Base-by-base conservation (phyloP, 2,329 filamentous ascomycete species). In the Stylonectria norvegica region DNA sequence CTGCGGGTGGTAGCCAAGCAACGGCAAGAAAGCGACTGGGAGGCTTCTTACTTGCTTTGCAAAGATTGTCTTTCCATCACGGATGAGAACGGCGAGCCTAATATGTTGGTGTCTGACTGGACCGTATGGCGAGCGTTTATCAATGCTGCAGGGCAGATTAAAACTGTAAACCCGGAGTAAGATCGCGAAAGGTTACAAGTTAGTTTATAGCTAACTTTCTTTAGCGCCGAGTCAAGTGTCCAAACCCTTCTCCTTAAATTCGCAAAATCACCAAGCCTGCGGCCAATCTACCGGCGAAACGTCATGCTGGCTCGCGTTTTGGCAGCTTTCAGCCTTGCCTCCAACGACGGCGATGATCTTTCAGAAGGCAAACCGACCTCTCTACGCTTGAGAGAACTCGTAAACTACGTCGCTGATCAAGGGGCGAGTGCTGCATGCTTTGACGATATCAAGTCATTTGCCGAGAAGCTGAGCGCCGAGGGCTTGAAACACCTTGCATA, bases 71-170 rank as follows among this genome's bases (percentile, higher is more conserved):
- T 78, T 5, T 63, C 58, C 1, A 53, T 58, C 0, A 61, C 62
- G 0, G 63, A 70, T 7, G 64, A 66, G 1, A 55, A 61, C 1
- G 63, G 57, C 2, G 57, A 61, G 6, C 60, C 66, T 0, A 69
- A 63, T 2, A 62, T 72, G 2, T 53, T 74, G 11, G 71, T 70
- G 2, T 72, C 68, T 6, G 72, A 77, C 48, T 68, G 64, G 61
- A 44, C 52, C 4, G 46, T 70, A 9, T 71, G 69, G 66, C 53
- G 54, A n/a, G 49, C 60, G 6, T 63, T 70, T 18, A 65, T 71
- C 10, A 49, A 57, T 11, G 69, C 68, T 5, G 68, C 67, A 6
- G 48, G 54, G 3, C 52, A 62, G 6, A 47, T 67, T 4, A 60
- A 57, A 29, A 56, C 58, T 3, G 43, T 40, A 15, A 54, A 64